Percentiles rank a stretch among this genome's conserved stretches.
These are phyloP conservation scores for Geotrichum carabidarum DNA, from an alignment of 1,139 yeast species.

Conservation along the genomic window DNA sequence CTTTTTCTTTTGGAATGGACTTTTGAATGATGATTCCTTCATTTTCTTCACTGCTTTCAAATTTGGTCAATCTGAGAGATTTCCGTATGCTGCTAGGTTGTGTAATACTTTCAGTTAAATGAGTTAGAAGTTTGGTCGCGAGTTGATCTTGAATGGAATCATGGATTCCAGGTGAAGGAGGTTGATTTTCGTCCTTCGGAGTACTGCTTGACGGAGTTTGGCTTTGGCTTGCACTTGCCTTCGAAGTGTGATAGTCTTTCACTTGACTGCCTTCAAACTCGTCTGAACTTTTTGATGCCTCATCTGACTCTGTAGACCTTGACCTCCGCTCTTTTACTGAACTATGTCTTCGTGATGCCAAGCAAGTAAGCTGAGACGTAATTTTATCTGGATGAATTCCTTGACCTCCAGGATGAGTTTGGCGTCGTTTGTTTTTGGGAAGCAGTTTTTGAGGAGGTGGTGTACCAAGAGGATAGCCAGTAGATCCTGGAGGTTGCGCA, in stretches of 20 bases:
- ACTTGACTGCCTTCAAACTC: conserved; percentile 11
- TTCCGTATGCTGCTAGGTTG: conserved; percentile 39
- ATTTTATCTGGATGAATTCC: neutral
- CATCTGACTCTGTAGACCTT: conserved; percentile 24
- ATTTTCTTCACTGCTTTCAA: conserved; percentile 3
- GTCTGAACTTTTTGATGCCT: conserved; percentile 20
- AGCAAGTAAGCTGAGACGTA: neutral
- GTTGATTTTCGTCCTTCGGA: conserved; percentile 4
- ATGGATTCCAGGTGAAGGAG: conserved; percentile 9
- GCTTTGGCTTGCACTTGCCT: conserved; percentile 7
- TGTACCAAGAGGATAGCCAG: conserved; percentile 64
- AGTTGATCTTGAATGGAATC: conserved; percentile 2
- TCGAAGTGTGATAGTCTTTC: neutral
- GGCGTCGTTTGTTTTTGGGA: conserved; percentile 38
- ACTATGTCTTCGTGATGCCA: neutral
- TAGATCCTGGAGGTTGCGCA: conserved; percentile 48
- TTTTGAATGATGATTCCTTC: neutral
- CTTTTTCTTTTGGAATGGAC: conserved; percentile 5
- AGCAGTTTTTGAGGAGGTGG: conserved; percentile 50
- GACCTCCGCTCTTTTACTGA: conserved; percentile 5
- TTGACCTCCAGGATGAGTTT: neutral
- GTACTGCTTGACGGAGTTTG: conserved; percentile 10
- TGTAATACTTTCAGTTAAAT: conserved; percentile 38
- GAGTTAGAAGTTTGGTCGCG: conserved; percentile 36
- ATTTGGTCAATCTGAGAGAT: conserved; percentile 13